phyloP scores from a whole-genome alignment of 805 yeast species.

The Starmerella cellae region DNA sequence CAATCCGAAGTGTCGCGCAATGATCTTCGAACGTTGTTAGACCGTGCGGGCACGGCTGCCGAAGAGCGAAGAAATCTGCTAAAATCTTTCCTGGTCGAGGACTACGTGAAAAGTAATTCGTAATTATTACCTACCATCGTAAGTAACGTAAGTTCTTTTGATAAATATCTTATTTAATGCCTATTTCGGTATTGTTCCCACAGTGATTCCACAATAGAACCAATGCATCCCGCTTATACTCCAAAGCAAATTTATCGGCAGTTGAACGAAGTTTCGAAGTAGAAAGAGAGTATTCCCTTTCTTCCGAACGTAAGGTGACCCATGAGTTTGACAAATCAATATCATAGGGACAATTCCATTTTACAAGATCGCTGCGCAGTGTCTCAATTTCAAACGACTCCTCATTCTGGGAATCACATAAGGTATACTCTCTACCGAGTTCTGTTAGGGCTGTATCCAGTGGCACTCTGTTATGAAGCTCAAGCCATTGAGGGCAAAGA shows the following conservation, averaged over 20 bases:
- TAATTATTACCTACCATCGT: neutral
- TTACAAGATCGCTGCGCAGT: constrained; percentile 8
- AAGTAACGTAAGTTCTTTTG: neutral
- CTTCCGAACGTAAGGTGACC: neutral
- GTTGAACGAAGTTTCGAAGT: neutral
- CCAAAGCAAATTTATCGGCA: constrained; percentile 1
- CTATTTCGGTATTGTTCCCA: neutral
- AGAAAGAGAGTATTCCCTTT: neutral
- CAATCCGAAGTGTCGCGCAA: constrained; percentile 8
- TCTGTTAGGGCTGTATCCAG: neutral
- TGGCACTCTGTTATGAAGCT: constrained; percentile 3
- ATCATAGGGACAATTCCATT: constrained; percentile 10
- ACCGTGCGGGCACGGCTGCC: constrained; percentile 17
- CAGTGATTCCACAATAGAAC: constrained; percentile 4
- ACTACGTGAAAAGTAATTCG: constrained; percentile 10
- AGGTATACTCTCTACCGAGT: neutral
- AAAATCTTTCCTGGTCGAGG: constrained; percentile 20
- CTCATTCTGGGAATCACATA: neutral
- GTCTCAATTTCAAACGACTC: neutral
- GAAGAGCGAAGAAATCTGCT: constrained; percentile 16
- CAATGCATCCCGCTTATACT: constrained; percentile 7
- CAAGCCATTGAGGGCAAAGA: constrained; percentile 4
- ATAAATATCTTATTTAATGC: no score
- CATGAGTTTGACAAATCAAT: constrained; percentile 4
- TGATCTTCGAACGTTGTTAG: constrained; percentile 14